Evolutionary conservation across 208 protist genomes (phyloP).

Genomic region (Willaertia magna): DNA sequence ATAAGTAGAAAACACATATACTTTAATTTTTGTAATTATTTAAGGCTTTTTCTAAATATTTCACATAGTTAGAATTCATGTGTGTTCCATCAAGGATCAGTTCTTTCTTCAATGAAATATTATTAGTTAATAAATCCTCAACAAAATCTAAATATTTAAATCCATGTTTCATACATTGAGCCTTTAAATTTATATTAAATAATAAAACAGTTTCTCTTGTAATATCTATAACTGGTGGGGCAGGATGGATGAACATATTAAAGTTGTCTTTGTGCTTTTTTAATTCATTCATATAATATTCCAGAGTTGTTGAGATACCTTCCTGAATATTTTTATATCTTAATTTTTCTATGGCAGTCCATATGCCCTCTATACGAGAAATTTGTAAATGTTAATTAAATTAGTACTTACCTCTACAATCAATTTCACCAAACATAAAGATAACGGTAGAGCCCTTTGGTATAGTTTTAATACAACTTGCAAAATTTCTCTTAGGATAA

Average conservation of each 20-base stretch:
- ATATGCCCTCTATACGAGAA: slow-evolving; percentile 29
- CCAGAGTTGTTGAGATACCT: neutral
- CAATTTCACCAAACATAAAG: slow-evolving; percentile 30
- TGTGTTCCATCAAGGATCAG: slow-evolving; percentile 28
- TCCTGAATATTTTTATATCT: slow-evolving; percentile 22
- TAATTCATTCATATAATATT: slow-evolving; percentile 17
- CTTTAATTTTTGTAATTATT: neutral
- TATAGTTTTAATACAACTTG: neutral
- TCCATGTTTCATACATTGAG: neutral
- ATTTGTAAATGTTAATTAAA: no score
- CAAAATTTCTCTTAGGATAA: slow-evolving; percentile 28
- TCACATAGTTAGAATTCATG: neutral
- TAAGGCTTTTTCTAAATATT: neutral
- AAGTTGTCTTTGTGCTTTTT: neutral
- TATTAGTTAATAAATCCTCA: neutral
- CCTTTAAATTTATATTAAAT: slow-evolving; percentile 14
- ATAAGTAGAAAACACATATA: no score
- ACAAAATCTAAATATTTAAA: slow-evolving; percentile 25
- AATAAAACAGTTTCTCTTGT: slow-evolving; percentile 10
- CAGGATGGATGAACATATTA: slow-evolving; percentile 27
- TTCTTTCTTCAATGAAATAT: slow-evolving; percentile 11
- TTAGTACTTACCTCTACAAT: no score
- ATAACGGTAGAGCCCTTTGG: slow-evolving; percentile 17
- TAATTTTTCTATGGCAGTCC: slow-evolving; percentile 18
- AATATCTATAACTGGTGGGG: slow-evolving; percentile 19